These are phyloP conservation scores for Oryza meyeriana DNA, from an alignment of 176 grass and related monocot species.

Conservation along the genomic window DNA sequence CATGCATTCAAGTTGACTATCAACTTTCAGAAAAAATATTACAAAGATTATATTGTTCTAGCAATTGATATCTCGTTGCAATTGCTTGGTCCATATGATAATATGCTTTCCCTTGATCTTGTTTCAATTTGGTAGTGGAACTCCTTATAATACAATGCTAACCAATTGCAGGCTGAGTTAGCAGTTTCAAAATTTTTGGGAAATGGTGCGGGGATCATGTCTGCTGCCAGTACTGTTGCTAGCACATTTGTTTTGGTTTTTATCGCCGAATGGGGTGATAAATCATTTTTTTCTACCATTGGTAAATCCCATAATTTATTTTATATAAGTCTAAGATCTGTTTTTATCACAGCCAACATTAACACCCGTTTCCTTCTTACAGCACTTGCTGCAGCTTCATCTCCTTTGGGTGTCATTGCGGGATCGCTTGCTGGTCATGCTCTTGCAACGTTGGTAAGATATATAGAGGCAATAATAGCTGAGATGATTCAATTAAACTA, in stretches of 20 bases:
- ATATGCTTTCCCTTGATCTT: background rate
- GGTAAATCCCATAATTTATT: constrained; percentile 35
- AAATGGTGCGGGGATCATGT: constrained; percentile 86
- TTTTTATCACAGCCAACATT: constrained; percentile 20
- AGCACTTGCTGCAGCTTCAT: constrained; percentile 97
- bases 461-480: background rate
- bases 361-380: constrained; percentile 22
- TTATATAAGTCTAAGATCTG: background rate
- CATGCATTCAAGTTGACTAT: background rate
- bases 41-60: background rate
- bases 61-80: background rate
- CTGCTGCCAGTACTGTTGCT: constrained; percentile 69
- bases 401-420: constrained; percentile 89
- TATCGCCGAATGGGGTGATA: constrained; percentile 98
- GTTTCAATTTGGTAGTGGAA: background rate
- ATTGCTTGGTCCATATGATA: background rate
- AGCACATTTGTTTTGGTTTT: constrained; percentile 99
- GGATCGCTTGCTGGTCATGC: constrained; percentile 89
- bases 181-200: constrained; percentile 95
- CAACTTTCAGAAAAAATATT: background rate
- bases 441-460: constrained; percentile 87
- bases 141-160: constrained; percentile 19
- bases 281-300: constrained; percentile 98
- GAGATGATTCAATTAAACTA: background rate
- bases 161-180: constrained; percentile 74